Percentiles rank a stretch among this genome's conserved stretches.
Conservation (phyloP, 2,329 filamentous ascomycete genomes). For the Aspergillus candidus region DNA sequence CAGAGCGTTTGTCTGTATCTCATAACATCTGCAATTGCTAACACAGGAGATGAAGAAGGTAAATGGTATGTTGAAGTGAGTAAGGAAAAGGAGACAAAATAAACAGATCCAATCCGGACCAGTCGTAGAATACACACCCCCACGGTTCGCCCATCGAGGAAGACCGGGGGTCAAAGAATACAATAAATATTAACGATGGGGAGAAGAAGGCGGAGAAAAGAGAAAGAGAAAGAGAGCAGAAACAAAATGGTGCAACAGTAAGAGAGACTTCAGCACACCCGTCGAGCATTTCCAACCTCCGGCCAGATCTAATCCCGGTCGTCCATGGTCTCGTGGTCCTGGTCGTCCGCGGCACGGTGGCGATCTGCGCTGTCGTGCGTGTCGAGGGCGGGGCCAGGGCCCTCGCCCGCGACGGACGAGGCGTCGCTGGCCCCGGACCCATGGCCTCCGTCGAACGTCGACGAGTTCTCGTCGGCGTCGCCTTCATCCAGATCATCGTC, state of each 20-base stretch:
- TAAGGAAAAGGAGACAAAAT: neutral
- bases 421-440: slow-evolving; percentile 29
- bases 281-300: too few relatives aligned
- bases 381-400: slow-evolving; percentile 7
- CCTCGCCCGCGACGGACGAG: slow-evolving; percentile 22
- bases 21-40: neutral
- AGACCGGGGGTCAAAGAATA: too few relatives aligned
- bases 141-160: too few relatives aligned
- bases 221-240: slow-evolving; percentile 2
- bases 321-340: slow-evolving; percentile 26
- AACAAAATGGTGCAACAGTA: slow-evolving; percentile 11
- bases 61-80: neutral
- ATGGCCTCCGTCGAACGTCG: slow-evolving; percentile 26
- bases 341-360: slow-evolving; percentile 11
- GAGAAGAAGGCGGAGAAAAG: slow-evolving; percentile 2
- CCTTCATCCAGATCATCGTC: slow-evolving; percentile 35
- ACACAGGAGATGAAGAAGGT: neutral
- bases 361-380: slow-evolving; percentile 11
- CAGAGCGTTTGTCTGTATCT: neutral
- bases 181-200: too few relatives aligned
- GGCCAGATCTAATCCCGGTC: slow-evolving; percentile 9
- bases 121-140: too few relatives aligned
- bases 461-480: slow-evolving; percentile 27
- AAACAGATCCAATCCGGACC: neutral
- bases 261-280: slow-evolving; percentile 2